phyloP scores from a whole-genome alignment of 495 filamentous ascomycete genomes.

The Polyplosphaeria fusca region DNA sequence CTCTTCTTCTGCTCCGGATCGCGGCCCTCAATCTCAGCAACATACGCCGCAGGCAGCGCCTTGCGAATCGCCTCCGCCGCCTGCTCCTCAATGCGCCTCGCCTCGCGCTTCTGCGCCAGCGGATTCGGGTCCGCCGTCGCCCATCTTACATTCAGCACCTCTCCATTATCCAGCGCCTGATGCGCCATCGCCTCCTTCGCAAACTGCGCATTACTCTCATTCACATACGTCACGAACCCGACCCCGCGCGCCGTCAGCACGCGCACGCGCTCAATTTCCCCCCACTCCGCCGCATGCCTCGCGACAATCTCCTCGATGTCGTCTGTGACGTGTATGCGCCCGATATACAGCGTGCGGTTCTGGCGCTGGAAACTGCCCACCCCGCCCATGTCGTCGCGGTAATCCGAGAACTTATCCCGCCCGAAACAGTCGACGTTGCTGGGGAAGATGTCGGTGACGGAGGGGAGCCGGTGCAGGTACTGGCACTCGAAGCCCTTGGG shows the following conservation, averaged over 20 bases:
- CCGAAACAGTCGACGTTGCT: constrained; percentile 94
- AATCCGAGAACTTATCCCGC: constrained; percentile 79
- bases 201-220: constrained; percentile 57
- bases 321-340: constrained; percentile 91
- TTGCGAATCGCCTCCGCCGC: constrained; percentile 92
- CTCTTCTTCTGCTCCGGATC: constrained; percentile 82
- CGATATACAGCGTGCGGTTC: constrained; percentile 89
- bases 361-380: constrained; percentile 86
- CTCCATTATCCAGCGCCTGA: constrained; percentile 79
- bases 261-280: constrained; percentile 70
- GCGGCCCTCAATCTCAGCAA: constrained; percentile 89
- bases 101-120: constrained; percentile 88
- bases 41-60: constrained; percentile 86
- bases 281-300: constrained; percentile 92
- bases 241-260: constrained; percentile 79
- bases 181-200: constrained; percentile 90
- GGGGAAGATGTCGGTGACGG: constrained; percentile 77
- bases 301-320: constrained; percentile 97
- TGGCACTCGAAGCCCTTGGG: constrained; percentile 88
- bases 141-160: constrained; percentile 96
- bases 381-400: constrained; percentile 95
- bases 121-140: constrained; percentile 96
- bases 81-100: constrained; percentile 86
- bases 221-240: constrained; percentile 84
- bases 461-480: constrained; percentile 85